These are phyloP conservation scores for Malassezia yamatoensis DNA, from an alignment of 1,284 basidiomycete species.

Conservation along the genomic window DNA sequence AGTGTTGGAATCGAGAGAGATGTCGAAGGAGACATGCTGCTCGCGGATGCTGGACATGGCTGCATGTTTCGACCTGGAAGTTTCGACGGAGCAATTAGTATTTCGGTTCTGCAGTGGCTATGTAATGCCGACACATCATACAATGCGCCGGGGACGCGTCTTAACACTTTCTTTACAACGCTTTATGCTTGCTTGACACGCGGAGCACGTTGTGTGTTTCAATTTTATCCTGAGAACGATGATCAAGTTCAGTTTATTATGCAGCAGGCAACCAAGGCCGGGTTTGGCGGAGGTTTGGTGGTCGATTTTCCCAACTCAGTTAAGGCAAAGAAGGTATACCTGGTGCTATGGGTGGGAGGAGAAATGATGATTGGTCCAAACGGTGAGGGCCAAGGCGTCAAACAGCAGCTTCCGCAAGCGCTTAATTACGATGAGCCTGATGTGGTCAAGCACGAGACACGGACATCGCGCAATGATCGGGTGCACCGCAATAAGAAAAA, in stretches of 20 bases:
- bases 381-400: conserved; percentile 20
- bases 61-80: conserved; percentile 78
- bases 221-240: conserved; percentile 47
- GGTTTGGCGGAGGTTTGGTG: conserved; percentile 91
- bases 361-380: conserved; percentile 49
- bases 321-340: conserved; percentile 48
- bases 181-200: conserved; percentile 82
- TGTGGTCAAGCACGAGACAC: conserved; percentile 34
- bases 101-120: conserved; percentile 97
- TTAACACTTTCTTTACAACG: conserved; percentile 89
- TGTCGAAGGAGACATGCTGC: conserved; percentile 44
- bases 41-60: conserved; percentile 51
- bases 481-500: conserved; percentile 55
- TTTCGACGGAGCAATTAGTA: conserved; percentile 95
- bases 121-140: conserved; percentile 90
- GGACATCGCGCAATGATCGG: conserved; percentile 9
- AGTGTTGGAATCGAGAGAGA: conserved; percentile 44
- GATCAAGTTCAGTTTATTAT: conserved; percentile 62
- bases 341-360: conserved; percentile 48
- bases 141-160: conserved; percentile 81
- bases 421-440: conserved; percentile 25
- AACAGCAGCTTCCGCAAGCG: conserved; percentile 32
- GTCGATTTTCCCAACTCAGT: conserved; percentile 59
- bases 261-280: conserved; percentile 78
- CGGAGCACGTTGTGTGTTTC: conserved; percentile 79